Conservation (phyloP, 2,329 filamentous ascomycete species). For the Bipolaris sorokiniana region DNA sequence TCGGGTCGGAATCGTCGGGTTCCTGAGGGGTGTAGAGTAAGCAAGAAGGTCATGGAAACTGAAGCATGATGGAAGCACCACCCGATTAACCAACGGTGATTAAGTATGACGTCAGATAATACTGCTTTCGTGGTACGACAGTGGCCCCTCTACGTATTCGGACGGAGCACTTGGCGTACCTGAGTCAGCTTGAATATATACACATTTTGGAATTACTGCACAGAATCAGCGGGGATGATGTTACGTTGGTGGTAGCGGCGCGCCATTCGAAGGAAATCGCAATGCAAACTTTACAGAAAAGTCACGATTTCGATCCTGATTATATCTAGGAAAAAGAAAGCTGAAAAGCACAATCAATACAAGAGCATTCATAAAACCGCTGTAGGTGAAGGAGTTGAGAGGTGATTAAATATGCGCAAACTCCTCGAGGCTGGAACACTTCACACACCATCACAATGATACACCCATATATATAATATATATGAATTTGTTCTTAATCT, state of each 20-base stretch:
- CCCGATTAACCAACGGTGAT: neutral
- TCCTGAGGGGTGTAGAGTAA: conserved; percentile 10
- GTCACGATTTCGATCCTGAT: no score
- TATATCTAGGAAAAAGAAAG: no score
- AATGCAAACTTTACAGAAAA: no score
- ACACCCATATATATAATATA: no score
- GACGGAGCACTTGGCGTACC: neutral
- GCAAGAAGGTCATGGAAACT: neutral
- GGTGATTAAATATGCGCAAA: no score
- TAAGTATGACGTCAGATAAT: conserved; percentile 2
- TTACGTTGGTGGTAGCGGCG: neutral
- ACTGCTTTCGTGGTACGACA: neutral
- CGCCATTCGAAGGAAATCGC: no score
- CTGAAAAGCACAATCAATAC: no score
- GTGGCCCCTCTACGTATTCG: neutral
- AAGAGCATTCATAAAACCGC: no score
- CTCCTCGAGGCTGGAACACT: no score
- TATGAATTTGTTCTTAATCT: no score
- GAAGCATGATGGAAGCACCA: conserved; percentile 3
- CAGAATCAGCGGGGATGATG: neutral
- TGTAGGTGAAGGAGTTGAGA: no score
- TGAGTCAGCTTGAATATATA: neutral
- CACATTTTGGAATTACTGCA: neutral
- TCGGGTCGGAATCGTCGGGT: conserved; percentile 12
- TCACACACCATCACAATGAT: no score